Evolutionary conservation across 139 green algal species (phyloP).

Genomic region (Chlamydomonas incerta): DNA sequence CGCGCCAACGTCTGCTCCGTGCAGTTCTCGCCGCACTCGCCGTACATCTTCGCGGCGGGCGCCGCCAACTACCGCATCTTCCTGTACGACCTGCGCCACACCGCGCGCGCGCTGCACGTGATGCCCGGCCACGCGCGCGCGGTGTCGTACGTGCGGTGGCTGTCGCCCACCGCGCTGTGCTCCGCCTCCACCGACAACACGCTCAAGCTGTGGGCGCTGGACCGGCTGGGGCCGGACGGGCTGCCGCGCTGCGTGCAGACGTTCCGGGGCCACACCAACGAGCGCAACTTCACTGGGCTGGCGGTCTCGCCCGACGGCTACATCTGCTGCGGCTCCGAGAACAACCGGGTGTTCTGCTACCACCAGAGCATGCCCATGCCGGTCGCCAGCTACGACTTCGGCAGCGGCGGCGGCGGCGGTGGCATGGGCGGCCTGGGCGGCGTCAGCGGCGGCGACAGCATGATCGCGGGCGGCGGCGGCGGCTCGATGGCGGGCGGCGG

Average conservation of each 20-base stretch:
- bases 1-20: conserved; percentile 93
- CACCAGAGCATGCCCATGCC: conserved; percentile 44
- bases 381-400: conserved; percentile 24
- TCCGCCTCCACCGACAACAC: conserved; percentile 80
- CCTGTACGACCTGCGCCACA: conserved; percentile 61
- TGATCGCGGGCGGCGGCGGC: not conserved
- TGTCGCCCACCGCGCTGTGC: conserved; percentile 70
- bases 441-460: not conserved
- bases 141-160: conserved; percentile 95
- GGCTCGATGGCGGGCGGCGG: not conserved
- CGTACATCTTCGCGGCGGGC: conserved; percentile 86
- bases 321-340: conserved; percentile 90
- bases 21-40: conserved; percentile 76
- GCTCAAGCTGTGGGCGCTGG: conserved; percentile 24
- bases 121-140: conserved; percentile 64
- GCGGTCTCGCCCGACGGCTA: conserved; percentile 69
- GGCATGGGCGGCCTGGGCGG: not conserved
- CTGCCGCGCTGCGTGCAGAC: conserved; percentile 1
- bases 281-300: conserved; percentile 96
- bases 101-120: not conserved
- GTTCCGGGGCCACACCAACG: conserved; percentile 86
- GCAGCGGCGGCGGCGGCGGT: not conserved
- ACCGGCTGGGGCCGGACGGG: not conserved
- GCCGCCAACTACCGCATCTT: conserved; percentile 69
- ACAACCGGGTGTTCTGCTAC: conserved; percentile 67